Percentiles rank a stretch among this genome's conserved stretches.
These are phyloP conservation scores for Pyrenophora tritici-repentis DNA, from an alignment of 2,329 filamentous ascomycete species.

Conservation along the genomic window DNA sequence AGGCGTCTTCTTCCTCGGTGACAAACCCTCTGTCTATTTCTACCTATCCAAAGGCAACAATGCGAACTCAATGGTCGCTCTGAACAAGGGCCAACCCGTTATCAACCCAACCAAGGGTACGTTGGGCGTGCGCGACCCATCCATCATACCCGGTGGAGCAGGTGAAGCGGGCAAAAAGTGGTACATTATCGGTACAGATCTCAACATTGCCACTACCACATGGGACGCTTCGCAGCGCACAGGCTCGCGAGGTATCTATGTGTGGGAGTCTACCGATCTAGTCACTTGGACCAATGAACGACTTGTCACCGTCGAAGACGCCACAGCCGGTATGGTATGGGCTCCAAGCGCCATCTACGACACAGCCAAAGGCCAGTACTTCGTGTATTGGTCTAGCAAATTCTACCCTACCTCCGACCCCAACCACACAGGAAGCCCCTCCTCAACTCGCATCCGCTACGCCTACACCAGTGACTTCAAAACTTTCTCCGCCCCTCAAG, in stretches of 20 bases:
- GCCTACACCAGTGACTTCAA: slow-evolving; percentile 62
- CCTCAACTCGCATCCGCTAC: slow-evolving; percentile 55
- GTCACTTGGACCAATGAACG: slow-evolving; percentile 57
- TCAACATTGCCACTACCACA: slow-evolving; percentile 58
- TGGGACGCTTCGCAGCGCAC: slow-evolving; percentile 60
- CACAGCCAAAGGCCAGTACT: slow-evolving; percentile 51
- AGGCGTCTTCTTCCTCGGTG: slow-evolving; percentile 61
- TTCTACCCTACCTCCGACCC: slow-evolving; percentile 56
- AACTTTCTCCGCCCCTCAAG: slow-evolving; percentile 57
- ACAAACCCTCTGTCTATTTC: slow-evolving; percentile 60
- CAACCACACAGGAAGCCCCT: slow-evolving; percentile 55
- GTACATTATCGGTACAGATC: slow-evolving; percentile 62
- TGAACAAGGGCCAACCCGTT: slow-evolving; percentile 57
- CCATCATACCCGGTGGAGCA: slow-evolving; percentile 55
- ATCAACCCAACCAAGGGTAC: slow-evolving; percentile 58
- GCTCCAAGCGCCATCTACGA: slow-evolving; percentile 63
- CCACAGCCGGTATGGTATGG: slow-evolving; percentile 64
- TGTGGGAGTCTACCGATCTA: slow-evolving; percentile 61
- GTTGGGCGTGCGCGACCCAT: slow-evolving; percentile 58
- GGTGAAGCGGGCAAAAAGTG: slow-evolving; percentile 57
- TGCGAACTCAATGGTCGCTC: slow-evolving; percentile 53
- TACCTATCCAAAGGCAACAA: slow-evolving; percentile 61
- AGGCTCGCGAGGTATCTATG: slow-evolving; percentile 58
- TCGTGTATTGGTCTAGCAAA: slow-evolving; percentile 57
- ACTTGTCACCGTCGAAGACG: slow-evolving; percentile 57